Evolutionary conservation across 2,329 filamentous ascomycete genomes (phyloP).

Genomic region (Exophiala sp.): DNA sequence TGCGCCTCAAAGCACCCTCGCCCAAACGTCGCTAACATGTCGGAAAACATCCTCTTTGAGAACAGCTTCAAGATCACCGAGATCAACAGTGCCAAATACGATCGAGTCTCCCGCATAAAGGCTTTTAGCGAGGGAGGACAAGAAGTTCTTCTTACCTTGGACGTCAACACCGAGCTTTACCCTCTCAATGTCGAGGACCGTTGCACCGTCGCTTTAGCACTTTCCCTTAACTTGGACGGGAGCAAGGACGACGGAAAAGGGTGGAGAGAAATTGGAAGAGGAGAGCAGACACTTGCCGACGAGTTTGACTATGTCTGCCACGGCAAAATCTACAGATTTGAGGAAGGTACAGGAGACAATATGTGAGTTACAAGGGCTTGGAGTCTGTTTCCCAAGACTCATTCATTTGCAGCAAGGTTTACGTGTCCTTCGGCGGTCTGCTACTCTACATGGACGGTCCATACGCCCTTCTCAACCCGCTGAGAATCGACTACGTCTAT

Average conservation of each 20-base stretch:
- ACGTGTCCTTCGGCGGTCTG: constrained; percentile 88
- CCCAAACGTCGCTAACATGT: constrained; percentile 51
- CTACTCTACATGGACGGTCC: constrained; percentile 88
- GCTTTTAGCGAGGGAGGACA: constrained; percentile 58
- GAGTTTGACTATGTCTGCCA: constrained; percentile 52
- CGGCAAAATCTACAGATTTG: constrained; percentile 52
- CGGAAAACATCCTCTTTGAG: constrained; percentile 90
- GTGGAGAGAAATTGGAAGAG: constrained; percentile 71
- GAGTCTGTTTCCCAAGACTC: constrained; percentile 23
- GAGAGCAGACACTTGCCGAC: constrained; percentile 53
- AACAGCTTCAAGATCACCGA: constrained; percentile 80
- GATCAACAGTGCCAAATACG: constrained; percentile 84
- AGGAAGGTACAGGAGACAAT: constrained; percentile 66
- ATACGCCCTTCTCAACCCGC: constrained; percentile 87
- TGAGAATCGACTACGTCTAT: constrained; percentile 92
- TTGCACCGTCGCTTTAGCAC: constrained; percentile 77
- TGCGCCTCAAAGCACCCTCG: constrained; percentile 14
- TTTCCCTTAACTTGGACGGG: constrained; percentile 82
- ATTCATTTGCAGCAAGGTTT: constrained; percentile 70
- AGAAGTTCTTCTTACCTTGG: constrained; percentile 73
- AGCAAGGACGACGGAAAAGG: constrained; percentile 68
- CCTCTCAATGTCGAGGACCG: constrained; percentile 70
- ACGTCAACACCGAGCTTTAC: constrained; percentile 93
- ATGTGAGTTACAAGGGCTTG: constrained; percentile 64
- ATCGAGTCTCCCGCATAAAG: constrained; percentile 83